Base-by-base conservation (phyloP, 441 rosid species). In the Hura crepitans region DNA sequence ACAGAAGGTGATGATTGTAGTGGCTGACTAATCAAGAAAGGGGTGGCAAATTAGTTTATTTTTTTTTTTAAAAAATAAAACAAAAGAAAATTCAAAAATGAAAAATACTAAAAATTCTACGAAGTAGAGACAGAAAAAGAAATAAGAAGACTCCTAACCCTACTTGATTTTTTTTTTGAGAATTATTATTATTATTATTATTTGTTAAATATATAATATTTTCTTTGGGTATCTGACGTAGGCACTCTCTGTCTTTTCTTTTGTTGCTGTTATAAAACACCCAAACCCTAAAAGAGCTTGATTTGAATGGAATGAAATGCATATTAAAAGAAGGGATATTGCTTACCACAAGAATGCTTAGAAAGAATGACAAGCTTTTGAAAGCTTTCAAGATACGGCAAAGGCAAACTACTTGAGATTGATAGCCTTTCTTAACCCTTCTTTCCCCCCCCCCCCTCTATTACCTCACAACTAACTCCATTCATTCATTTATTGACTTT, bases 1-100 rank as follows among this genome's bases (percentile, higher is more conserved):
- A 72, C 78, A 74, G 77, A 23, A 67, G 8, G 87, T 86, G 83
- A 88, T 86, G 86, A 86, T 88, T 85, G 78, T 74, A 76, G 78
- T 80, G 78, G 80, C 88, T 83, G 90, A 77, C 82, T n/a, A n/a
- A n/a, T n/a, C 77, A 64, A 70, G 70, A 57, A 45, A 39, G 74
- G 68, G 74, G 58, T 78, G 68, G 76, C 65, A 69, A 72, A 72
- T 72, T 71, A 47, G 12, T 25, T 10, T 15, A 3, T 13, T 20
- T n/a, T 18, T 51, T 51, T 17, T 47, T 9, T 1, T 0, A 50
- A 42, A 62, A 62, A 15, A 2, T n/a, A 56, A 58, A 27, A 64
- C 58, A 68, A 77, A 58, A 69, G 68, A 12, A 71, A 54, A 22
- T 60, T 42, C 54, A 39, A 57, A 23, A 43, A 70, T 59, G 60